Conservation (phyloP, 305 asterid species). For the Caryopteris hybrid region DNA sequence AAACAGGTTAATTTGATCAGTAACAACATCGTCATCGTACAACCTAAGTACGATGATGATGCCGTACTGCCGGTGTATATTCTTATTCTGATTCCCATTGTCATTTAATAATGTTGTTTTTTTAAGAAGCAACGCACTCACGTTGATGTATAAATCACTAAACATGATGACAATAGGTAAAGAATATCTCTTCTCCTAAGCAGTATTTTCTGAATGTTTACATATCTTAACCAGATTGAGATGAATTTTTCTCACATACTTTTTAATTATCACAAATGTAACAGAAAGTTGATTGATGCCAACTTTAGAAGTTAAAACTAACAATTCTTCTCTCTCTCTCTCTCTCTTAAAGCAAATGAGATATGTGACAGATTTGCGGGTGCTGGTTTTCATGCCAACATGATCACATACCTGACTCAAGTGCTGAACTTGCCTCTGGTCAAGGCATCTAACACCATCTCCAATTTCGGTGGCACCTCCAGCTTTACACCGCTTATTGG, state of each 20-base stretch:
- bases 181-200: neutral
- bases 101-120: no score
- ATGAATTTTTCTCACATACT: neutral
- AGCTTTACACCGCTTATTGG: slow-evolving; percentile 72
- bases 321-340: neutral
- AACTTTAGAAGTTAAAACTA: neutral
- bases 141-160: no score
- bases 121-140: neutral
- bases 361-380: slow-evolving; percentile 69
- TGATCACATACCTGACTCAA: slow-evolving; percentile 70
- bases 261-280: neutral
- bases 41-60: no score
- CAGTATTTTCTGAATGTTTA: no score
- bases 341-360: slow-evolving; percentile 48
- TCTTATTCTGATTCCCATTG: neutral
- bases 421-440: slow-evolving; percentile 68
- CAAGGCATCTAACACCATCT: slow-evolving; percentile 62
- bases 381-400: slow-evolving; percentile 68
- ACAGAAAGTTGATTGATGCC: neutral
- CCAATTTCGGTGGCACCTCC: slow-evolving; percentile 64
- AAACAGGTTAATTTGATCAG: neutral
- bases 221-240: no score
- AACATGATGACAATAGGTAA: neutral
- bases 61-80: no score
- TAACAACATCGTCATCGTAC: neutral